Conservation (phyloP, 2,329 filamentous ascomycete species). For the Neurospora crassa region DNA sequence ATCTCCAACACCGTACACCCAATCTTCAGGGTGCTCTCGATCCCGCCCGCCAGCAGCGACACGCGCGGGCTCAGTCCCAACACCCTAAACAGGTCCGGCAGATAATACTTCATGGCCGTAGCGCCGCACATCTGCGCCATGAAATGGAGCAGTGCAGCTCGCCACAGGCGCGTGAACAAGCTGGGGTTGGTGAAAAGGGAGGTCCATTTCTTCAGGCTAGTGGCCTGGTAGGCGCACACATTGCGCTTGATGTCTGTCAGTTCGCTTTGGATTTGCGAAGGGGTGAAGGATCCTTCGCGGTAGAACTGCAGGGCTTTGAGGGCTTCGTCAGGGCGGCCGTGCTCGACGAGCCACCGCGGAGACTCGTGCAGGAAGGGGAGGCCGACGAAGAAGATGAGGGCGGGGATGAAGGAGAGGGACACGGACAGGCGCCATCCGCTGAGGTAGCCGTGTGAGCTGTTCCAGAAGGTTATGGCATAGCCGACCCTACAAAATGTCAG, state of each 20-base stretch:
- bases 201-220: conserved; percentile 27
- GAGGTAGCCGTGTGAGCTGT: conserved; percentile 28
- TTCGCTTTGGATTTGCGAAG: conserved; percentile 30
- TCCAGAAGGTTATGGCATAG: conserved; percentile 47
- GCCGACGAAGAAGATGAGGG: conserved; percentile 37
- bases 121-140: conserved; percentile 52
- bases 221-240: conserved; percentile 27
- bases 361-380: conserved; percentile 45
- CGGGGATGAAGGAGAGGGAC: conserved; percentile 40
- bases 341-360: conserved; percentile 50
- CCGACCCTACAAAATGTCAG: conserved; percentile 35
- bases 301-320: conserved; percentile 36
- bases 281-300: conserved; percentile 32
- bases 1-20: conserved; percentile 46
- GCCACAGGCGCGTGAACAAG: conserved; percentile 45
- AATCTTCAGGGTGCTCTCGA: conserved; percentile 49
- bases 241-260: conserved; percentile 37
- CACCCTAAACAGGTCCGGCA: conserved; percentile 41
- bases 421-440: conserved; percentile 46
- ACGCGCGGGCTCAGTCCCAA: conserved; percentile 38
- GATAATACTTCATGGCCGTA: conserved; percentile 51
- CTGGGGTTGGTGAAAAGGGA: conserved; percentile 38
- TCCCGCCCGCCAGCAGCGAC: conserved; percentile 42
- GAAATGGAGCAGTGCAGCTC: conserved; percentile 46
- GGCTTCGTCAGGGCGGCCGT: conserved; percentile 33